These are phyloP conservation scores for Neonectria sp. DNA, from an alignment of 2,329 filamentous ascomycete species.

Conservation along the genomic window DNA sequence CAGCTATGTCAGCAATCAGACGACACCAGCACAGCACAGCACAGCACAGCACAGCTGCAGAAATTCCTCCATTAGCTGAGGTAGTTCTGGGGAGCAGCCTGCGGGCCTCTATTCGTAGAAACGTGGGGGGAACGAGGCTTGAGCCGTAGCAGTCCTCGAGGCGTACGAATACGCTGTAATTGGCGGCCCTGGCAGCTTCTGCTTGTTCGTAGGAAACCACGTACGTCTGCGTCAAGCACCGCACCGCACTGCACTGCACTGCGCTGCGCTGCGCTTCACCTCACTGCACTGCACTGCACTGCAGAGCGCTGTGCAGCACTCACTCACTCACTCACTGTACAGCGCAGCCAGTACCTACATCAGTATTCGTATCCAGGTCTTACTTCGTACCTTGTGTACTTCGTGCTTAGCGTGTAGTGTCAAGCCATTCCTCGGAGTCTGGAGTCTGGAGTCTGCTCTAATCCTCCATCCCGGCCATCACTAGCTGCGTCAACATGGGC, in stretches of 20 bases:
- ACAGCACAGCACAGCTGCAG: background rate
- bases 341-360: too few species aligned
- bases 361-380: too few species aligned
- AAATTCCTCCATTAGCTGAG: background rate
- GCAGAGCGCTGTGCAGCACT: constrained; percentile 7
- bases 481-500: constrained; percentile 1
- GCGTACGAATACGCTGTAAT: background rate
- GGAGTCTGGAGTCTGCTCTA: background rate
- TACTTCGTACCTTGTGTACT: background rate
- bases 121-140: too few species aligned
- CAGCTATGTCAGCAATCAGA: background rate
- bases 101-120: too few species aligned
- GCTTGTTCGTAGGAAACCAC: constrained; percentile 36
- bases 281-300: background rate
- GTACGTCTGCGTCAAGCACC: constrained; percentile 30
- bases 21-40: constrained; percentile 7
- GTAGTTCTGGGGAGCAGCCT: constrained; percentile 2
- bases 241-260: background rate
- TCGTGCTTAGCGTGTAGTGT: background rate
- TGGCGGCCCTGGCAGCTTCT: constrained; percentile 12
- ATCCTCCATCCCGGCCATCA: background rate
- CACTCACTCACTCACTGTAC: too few species aligned
- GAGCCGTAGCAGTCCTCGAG: too few species aligned
- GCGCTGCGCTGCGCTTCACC: background rate
- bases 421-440: background rate